Conservation (phyloP, 2,329 filamentous ascomycete species). For the Beauveria caledonica region DNA sequence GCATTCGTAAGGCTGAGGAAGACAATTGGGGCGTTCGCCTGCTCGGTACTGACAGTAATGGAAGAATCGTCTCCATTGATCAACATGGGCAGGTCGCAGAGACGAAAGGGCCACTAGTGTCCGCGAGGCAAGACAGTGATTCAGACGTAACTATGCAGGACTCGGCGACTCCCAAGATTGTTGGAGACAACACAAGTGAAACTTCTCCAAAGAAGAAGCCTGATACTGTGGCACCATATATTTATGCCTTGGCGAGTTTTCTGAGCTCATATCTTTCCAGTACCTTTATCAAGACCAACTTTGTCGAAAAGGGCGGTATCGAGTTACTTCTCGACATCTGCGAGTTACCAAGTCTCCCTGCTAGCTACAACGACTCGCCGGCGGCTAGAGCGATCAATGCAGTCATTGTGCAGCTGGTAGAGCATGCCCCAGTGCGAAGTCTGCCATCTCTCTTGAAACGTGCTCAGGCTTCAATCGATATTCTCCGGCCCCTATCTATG, state of each 20-base stretch:
- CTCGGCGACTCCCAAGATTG: conserved; percentile 20
- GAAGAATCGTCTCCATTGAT: conserved; percentile 43
- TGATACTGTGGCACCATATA: conserved; percentile 53
- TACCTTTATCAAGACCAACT: conserved; percentile 59
- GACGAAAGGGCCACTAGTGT: conserved; percentile 20
- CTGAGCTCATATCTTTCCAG: conserved; percentile 68
- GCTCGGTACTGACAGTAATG: conserved; percentile 51
- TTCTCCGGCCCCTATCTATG: conserved; percentile 56
- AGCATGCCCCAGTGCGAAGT: conserved; percentile 70
- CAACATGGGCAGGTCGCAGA: conserved; percentile 38
- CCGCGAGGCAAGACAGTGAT: conserved; percentile 34
- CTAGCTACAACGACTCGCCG: conserved; percentile 47
- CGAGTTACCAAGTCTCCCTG: conserved; percentile 71
- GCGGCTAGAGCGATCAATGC: conserved; percentile 63
- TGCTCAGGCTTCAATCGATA: conserved; percentile 59
- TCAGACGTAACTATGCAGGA: conserved; percentile 62
- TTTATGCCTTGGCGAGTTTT: conserved; percentile 71
- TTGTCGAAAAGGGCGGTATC: conserved; percentile 72
- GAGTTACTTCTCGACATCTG: conserved; percentile 79
- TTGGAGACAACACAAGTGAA: conserved; percentile 5
- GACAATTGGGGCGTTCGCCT: conserved; percentile 73
- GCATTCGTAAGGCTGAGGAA: conserved; percentile 58
- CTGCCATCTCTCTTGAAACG: conserved; percentile 74
- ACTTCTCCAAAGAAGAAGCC: conserved; percentile 17
- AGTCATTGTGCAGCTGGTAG: conserved; percentile 70